phyloP scores from a whole-genome alignment of 1,284 basidiomycete genomes.

The Trichosporon faecale region DNA sequence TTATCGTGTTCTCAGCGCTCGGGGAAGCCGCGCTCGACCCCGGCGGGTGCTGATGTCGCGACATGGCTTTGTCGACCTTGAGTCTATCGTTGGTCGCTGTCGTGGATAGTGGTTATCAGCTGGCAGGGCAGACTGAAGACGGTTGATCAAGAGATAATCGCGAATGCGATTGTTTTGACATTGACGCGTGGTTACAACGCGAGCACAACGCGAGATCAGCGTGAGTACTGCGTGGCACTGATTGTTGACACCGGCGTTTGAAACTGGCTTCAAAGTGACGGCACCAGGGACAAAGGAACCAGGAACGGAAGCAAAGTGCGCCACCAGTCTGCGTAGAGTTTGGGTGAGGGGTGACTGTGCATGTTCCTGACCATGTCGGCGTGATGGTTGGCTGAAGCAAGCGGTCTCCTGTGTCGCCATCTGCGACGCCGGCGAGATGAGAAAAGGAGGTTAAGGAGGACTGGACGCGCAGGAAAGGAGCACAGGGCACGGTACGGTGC shows the following conservation, averaged over 20 bases:
- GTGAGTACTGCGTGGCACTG: too few species aligned
- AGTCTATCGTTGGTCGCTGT: background rate
- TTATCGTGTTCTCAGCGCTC: background rate
- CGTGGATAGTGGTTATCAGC: background rate
- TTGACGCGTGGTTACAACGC: background rate
- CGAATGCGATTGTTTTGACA: background rate
- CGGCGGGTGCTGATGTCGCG: background rate
- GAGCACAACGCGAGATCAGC: too few species aligned
- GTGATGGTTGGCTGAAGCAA: too few species aligned
- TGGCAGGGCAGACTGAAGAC: background rate
- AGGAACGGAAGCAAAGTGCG: constrained; percentile 1
- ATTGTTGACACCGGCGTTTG: constrained; percentile 1
- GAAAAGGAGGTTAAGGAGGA: background rate
- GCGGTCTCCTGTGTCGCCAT: background rate
- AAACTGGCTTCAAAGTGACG: background rate
- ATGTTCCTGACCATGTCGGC: too few species aligned
- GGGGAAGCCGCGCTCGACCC: too few species aligned
- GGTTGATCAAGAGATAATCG: background rate
- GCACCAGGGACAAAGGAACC: background rate
- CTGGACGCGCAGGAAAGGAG: background rate
- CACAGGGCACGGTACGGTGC: background rate
- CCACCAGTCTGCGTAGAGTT: background rate
- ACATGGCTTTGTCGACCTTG: background rate
- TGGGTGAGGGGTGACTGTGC: background rate
- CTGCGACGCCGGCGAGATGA: background rate